Evolutionary conservation across 371 early-diverging fungal species (phyloP).

Genomic region (Umbelopsis sp.): DNA sequence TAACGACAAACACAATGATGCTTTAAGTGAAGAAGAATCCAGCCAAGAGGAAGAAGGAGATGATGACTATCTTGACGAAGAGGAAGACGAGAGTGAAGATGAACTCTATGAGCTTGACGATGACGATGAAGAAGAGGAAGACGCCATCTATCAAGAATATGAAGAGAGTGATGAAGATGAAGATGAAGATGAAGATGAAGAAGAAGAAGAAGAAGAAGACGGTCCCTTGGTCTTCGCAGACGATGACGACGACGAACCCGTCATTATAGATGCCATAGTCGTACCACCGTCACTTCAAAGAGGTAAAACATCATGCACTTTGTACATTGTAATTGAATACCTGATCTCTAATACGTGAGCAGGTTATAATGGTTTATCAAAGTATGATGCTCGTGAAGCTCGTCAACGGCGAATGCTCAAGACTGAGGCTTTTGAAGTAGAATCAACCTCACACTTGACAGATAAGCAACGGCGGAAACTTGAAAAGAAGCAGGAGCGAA

Average conservation of each 20-base stretch:
- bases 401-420: conserved; percentile 19
- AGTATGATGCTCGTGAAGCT: conserved; percentile 14
- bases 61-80: conserved; percentile 11
- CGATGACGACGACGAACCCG: conserved; percentile 26
- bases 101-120: conserved; percentile 9
- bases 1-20: neutral
- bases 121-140: neutral
- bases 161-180: conserved; percentile 24
- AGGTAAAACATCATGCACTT: conserved; percentile 24
- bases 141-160: no score
- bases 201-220: conserved; percentile 21
- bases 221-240: neutral
- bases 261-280: conserved; percentile 28
- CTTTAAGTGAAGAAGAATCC: neutral
- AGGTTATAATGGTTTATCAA: conserved; percentile 20
- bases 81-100: conserved; percentile 12
- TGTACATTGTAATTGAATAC: neutral
- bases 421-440: conserved; percentile 13
- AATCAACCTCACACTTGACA: neutral
- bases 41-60: conserved; percentile 11
- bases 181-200: conserved; percentile 22
- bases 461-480: conserved; percentile 24
- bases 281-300: conserved; percentile 34
- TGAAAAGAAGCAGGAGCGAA: conserved; percentile 22
- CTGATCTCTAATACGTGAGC: conserved; percentile 23